Percentiles rank a stretch among this genome's conserved stretches.
These are phyloP conservation scores for Suillus bovinus DNA, from an alignment of 768 basidiomycete species.

Conservation along the genomic window DNA sequence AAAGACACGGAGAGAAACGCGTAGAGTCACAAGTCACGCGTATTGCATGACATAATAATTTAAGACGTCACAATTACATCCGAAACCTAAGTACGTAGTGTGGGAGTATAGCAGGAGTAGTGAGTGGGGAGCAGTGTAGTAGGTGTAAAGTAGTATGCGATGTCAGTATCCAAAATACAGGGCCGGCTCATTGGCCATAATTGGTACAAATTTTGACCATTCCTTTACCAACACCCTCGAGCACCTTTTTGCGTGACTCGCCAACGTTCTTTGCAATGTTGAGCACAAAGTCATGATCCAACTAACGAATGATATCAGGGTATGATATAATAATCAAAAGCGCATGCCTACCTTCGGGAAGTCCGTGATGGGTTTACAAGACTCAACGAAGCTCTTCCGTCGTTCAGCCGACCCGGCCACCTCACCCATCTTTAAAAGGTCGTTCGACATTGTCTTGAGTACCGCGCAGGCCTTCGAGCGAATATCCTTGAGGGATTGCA, in stretches of 20 bases:
- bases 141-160: slow-evolving; percentile 20
- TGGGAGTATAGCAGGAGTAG: slow-evolving; percentile 1
- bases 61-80: slow-evolving; percentile 4
- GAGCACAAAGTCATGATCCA: slow-evolving; percentile 64
- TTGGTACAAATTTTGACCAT: slow-evolving; percentile 51
- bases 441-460: slow-evolving; percentile 58
- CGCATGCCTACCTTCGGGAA: slow-evolving; percentile 34
- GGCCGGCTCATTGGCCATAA: slow-evolving; percentile 31
- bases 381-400: slow-evolving; percentile 52
- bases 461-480: slow-evolving; percentile 51
- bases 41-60: slow-evolving; percentile 7
- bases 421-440: slow-evolving; percentile 52
- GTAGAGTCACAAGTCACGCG: slow-evolving; percentile 24
- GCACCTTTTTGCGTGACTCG: slow-evolving; percentile 69
- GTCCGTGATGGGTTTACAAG: slow-evolving; percentile 44
- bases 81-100: not conserved
- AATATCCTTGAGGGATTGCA: slow-evolving; percentile 63
- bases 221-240: slow-evolving; percentile 74
- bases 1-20: slow-evolving; percentile 18
- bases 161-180: slow-evolving; percentile 5
- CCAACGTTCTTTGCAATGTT: slow-evolving; percentile 62
- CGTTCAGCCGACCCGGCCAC: slow-evolving; percentile 50
- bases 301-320: slow-evolving; percentile 36
- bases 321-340: not conserved
- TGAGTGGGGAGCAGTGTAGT: slow-evolving; percentile 27